Base-by-base conservation (phyloP, 495 filamentous ascomycete species). In the Penicillium bovifimosum region DNA sequence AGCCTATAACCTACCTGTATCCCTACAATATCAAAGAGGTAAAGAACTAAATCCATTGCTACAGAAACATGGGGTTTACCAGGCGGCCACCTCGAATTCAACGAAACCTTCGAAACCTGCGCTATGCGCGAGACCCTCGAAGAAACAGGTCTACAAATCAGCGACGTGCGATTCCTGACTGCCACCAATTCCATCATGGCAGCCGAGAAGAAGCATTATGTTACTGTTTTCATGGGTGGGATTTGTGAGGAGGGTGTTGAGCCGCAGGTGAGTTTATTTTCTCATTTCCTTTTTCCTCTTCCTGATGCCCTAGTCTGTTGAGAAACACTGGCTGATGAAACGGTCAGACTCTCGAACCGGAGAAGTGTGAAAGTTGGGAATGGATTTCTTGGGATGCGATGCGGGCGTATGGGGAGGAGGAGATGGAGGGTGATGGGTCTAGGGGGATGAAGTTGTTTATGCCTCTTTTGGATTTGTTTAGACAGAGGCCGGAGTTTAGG, bases 11-110 rank as follows among this genome's bases (percentile, higher is more conserved):
- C n/a, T n/a, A n/a, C n/a, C 35, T 10, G 14, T 9, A n/a, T 24
- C 20, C 2, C 20, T 24, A 4, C 20, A 24, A 24, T 4, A 2
- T 24, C 6, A 16, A 28, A 13, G 6, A 6, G 34, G 16, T 2
- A 26, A 16, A 51, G 9, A 29, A 4, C 14, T 26, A 9, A 47
- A 33, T 18, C 34, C 10, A 3, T 28, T 6, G 43, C 17, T 41
- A 17, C 48, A 63, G 85, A 80, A 2, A 80, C 80, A 6, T 83
- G 73, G 73, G 80, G 80, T 26, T 73, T 85, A 13, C 84, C 86
- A 4, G 86, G 86, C 39, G 86, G 86, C 4, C 85, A 89, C 45
- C 78, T 88, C 10, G 84, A 89, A 35, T 74, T 77, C 50, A 80
- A 80, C 38, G 86, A 89, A 58, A 66, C 68, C 2, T 74, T 76